phyloP scores from a whole-genome alignment of 2,329 filamentous ascomycete species.

The Fusarium humuli region DNA sequence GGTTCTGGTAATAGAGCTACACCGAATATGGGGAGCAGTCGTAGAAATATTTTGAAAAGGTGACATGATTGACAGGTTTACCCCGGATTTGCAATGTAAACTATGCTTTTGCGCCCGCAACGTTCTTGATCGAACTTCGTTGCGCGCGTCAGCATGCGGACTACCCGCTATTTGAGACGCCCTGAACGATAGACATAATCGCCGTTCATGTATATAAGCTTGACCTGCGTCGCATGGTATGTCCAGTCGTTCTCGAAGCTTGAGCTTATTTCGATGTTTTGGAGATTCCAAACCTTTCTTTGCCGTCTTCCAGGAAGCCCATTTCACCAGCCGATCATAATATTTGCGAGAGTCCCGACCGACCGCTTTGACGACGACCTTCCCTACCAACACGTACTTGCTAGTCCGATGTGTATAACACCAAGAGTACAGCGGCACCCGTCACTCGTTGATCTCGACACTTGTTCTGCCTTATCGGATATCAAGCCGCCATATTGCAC shows the following conservation, averaged over 20 bases:
- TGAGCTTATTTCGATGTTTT: conserved; percentile 31
- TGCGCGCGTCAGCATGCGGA: conserved; percentile 50
- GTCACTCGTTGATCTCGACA: background rate
- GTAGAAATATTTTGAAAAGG: background rate
- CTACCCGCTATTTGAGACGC: conserved; percentile 37
- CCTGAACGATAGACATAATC: conserved; percentile 29
- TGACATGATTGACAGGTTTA: conserved; percentile 14
- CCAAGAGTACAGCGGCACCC: background rate
- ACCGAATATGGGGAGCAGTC: background rate
- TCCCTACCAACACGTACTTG: background rate
- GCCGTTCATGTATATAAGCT: conserved; percentile 43
- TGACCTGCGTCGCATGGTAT: conserved; percentile 34
- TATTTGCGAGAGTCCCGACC: background rate
- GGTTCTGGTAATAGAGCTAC: background rate
- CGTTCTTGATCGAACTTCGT: conserved; percentile 39
- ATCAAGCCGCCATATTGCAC: background rate
- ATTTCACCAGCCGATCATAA: background rate
- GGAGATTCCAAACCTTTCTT: background rate
- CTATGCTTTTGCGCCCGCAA: conserved; percentile 47
- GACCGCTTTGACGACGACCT: background rate
- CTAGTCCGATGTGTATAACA: background rate
- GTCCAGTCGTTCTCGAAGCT: conserved; percentile 4
- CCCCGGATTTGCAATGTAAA: conserved; percentile 33
- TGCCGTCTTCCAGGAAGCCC: background rate
- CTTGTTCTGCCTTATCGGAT: conserved; percentile 21